Evolutionary conservation across 805 yeast genomes (phyloP), one percentile per base, ranked within the genome.

Genomic region (Gaillardinia entomophila): DNA sequence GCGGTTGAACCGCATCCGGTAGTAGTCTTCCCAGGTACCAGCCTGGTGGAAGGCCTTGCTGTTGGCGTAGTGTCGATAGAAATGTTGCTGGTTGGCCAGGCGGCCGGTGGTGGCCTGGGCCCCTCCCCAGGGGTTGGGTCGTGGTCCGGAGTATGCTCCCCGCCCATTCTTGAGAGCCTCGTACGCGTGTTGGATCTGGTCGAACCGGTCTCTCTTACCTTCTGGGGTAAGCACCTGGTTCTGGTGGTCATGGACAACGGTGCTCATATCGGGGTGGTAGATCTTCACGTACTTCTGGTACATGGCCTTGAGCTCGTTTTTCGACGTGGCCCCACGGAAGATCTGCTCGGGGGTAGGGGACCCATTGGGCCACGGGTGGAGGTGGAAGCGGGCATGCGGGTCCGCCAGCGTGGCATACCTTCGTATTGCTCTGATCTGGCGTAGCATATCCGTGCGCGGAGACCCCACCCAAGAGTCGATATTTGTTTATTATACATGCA

Each of bases 261-360:
- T 38, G 2, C 65, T 46, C 3, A 71, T 51, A 49, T 88, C 97
- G 0, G 97, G 96, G 51, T 88, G 96, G 46, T 88, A 88, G 7
- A 78, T 49, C 53, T 82, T 84, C 8, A 88, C 88, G 29, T 46
- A 60, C 31, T 55, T 55, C 31, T 50, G 43, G 42, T 66, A 64
- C 16, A 40, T 55, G 4, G 41, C 19, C 35, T 61, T 60, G 17
- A 66, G 39, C 5, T 76, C 60, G 54, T 16, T 51, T 51, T 4
- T 35, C 23, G 14, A 56, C 28, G 18, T 35, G 31, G 18, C 44
- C 15, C 1, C 8, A 6, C 45, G 44, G 35, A 87, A 72, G 3
- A 87, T 67, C 22, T 84, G 85, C 46, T 81, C 80, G 0, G 96
- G 95, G 0, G 80, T 58, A 0, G 94, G 88, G 19, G 63, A 48